These are phyloP conservation scores for Aegilops bicornis DNA, from an alignment of 176 grass and related monocot genomes.

Conservation along the genomic window DNA sequence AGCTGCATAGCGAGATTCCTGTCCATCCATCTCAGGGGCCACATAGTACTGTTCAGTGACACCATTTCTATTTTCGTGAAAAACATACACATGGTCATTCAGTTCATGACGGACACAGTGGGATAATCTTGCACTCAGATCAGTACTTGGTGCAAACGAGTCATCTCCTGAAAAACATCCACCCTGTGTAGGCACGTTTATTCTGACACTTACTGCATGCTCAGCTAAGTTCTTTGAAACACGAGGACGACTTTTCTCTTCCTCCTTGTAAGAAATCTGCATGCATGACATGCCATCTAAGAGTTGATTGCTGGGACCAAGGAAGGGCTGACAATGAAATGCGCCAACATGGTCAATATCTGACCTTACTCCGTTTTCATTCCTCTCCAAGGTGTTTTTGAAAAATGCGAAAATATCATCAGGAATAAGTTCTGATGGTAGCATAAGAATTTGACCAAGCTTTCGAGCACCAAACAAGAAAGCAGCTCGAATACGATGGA, in stretches of 20 bases:
- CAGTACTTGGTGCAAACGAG: slow-evolving; percentile 8
- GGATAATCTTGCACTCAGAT: slow-evolving; percentile 25
- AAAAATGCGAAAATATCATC: slow-evolving; percentile 62
- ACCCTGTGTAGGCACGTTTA: neutral
- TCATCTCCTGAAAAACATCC: neutral
- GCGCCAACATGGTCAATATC: slow-evolving; percentile 19
- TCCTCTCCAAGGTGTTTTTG: slow-evolving; percentile 57
- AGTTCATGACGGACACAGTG: neutral
- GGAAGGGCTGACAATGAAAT: slow-evolving; percentile 9
- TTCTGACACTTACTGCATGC: neutral
- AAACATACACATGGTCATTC: slow-evolving; percentile 11
- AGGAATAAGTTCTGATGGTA: slow-evolving; percentile 42
- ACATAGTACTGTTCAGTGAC: neutral
- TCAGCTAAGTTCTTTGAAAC: slow-evolving; percentile 14
- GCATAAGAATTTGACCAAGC: slow-evolving; percentile 67
- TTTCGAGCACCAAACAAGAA: slow-evolving; percentile 73
- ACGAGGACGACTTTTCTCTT: slow-evolving; percentile 18
- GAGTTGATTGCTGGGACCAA: slow-evolving; percentile 12
- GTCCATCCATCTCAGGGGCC: slow-evolving; percentile 7
- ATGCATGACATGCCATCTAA: slow-evolving; percentile 33
- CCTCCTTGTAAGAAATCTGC: slow-evolving; percentile 28
- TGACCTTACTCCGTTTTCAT: slow-evolving; percentile 39
- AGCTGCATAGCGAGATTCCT: neutral
- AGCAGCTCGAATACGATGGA: slow-evolving; percentile 70
- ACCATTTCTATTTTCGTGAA: slow-evolving; percentile 18